Base-by-base conservation (phyloP, 2,329 filamentous ascomycete genomes). In the Fusarium sp. region DNA sequence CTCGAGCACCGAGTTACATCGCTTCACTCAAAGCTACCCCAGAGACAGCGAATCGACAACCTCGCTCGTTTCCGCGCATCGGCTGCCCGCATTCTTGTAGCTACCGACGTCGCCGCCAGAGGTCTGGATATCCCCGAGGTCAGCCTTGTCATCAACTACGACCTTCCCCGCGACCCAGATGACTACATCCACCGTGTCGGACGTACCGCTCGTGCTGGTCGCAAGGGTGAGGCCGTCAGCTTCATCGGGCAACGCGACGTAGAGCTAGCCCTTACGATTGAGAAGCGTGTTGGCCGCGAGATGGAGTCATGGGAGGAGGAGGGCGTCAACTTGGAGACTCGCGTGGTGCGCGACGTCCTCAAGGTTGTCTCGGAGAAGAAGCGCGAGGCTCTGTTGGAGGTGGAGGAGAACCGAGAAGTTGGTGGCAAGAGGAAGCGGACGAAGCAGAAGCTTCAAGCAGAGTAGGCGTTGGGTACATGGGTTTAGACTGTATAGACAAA, bases 171-270 rank as follows among this genome's bases (percentile, higher is more conserved):
- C n/a, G 95, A 98, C 80, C 95, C 96, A 4, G 95, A 98, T 82
- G 96, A 98, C 83, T 99, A 99, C 82, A 97, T 99, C 75, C 97
- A 99, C 85, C 92, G 97, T 14, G 96, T 98, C 60, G 97, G 97
- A 82, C 93, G 97, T 84, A 99, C 97, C 14, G 97, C 97, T 5
- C 92, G 97, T 89, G 97, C 97, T 0, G 97, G 97, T 0, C 90
- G 95, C 52, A 88, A 88, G 63, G 97, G 97, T 78, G 92, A 95
- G 74, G 92, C 93, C 6, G 91, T 98, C 18, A 97, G 94, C 3
- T 90, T 99, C 77, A 93, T 99, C 3, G 96, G 97, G 3, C 96
- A 98, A 87, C 89, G 96, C 67, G 97, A 99, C 82, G 95, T 98
- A 2, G 91, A 95, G 78, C 88, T 98, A 9, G 90, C 98, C n/a